These are phyloP conservation scores for Centella asiatica DNA, from an alignment of 129 eudicot genomes.

Conservation along the genomic window DNA sequence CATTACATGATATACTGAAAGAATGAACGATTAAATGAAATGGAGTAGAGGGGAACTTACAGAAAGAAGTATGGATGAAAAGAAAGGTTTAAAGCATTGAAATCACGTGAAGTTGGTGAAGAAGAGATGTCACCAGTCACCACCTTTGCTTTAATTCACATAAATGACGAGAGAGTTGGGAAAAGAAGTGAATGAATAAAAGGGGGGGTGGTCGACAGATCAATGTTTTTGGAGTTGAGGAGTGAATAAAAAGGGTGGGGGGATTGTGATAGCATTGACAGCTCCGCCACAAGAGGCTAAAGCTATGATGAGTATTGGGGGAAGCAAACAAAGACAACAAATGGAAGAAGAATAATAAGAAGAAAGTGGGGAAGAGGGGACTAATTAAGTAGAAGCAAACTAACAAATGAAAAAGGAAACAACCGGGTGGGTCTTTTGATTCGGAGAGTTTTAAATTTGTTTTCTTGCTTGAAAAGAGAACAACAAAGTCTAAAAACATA, in stretches of 20 bases:
- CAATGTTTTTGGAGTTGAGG: neutral
- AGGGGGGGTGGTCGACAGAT: constrained; percentile 6
- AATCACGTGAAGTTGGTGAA: constrained; percentile 27
- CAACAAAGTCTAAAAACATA: too few species aligned
- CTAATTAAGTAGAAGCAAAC: too few species aligned
- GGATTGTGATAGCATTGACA: constrained; percentile 31
- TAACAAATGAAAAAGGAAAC: too few species aligned
- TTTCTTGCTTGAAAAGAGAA: too few species aligned
- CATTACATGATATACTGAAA: neutral
- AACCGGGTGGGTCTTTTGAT: too few species aligned
- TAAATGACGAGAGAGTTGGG: neutral
- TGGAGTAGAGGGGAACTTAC: neutral
- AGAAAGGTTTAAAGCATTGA: neutral
- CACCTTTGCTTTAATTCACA: constrained; percentile 16
- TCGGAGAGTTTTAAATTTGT: too few species aligned
- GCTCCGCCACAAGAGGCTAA: constrained; percentile 21
- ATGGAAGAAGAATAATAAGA: neutral
- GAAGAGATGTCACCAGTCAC: constrained; percentile 1
- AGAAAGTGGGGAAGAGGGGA: neutral
- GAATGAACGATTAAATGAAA: constrained; percentile 5
- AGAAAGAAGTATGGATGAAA: neutral
- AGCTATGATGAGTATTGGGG: constrained; percentile 6
- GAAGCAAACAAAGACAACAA: constrained; percentile 14
- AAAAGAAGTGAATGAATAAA: constrained; percentile 1
- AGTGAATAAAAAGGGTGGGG: constrained; percentile 7